Percentiles rank a stretch among this genome's conserved stretches.
Evolutionary conservation across 2,329 filamentous ascomycete species (phyloP).

Genomic region (Ceratocystis harringtonii): DNA sequence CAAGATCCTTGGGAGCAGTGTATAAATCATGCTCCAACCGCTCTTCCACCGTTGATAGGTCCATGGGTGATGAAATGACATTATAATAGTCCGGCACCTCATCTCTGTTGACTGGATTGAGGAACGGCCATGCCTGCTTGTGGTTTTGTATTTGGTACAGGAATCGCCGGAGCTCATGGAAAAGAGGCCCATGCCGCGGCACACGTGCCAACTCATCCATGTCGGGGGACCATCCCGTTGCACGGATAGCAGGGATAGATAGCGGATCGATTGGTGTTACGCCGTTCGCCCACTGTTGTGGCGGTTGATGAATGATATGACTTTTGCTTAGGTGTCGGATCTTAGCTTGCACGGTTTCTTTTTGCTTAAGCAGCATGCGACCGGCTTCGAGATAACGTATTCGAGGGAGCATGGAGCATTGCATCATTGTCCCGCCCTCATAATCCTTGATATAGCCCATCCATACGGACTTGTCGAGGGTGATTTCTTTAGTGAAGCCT

Average conservation of each 20-base stretch:
- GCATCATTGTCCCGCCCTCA: slow-evolving; percentile 97
- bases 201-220: slow-evolving; percentile 96
- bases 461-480: slow-evolving; percentile 76
- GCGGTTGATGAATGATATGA: slow-evolving; percentile 73
- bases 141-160: slow-evolving; percentile 94
- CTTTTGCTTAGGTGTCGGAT: slow-evolving; percentile 82
- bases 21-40: slow-evolving; percentile 93
- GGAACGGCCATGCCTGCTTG: slow-evolving; percentile 84
- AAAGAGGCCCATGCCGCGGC: slow-evolving; percentile 89
- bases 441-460: slow-evolving; percentile 99
- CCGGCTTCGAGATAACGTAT: slow-evolving; percentile 88
- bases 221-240: slow-evolving; percentile 86
- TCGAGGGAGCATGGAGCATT: slow-evolving; percentile 91
- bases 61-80: slow-evolving; percentile 96
- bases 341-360: slow-evolving; percentile 87
- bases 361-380: slow-evolving; percentile 92
- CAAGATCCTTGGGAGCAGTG: slow-evolving; percentile 79
- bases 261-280: slow-evolving; percentile 68
- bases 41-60: slow-evolving; percentile 85
- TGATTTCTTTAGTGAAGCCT: slow-evolving; percentile 97
- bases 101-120: slow-evolving; percentile 82
- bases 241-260: slow-evolving; percentile 73
- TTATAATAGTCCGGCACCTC: slow-evolving; percentile 99
- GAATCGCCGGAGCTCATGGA: slow-evolving; percentile 81
- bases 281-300: slow-evolving; percentile 70